Percentiles rank a stretch among this genome's conserved stretches.
Evolutionary conservation across 352 stramenopile genomes (phyloP).

Genomic region (Phytopythium litorale): DNA sequence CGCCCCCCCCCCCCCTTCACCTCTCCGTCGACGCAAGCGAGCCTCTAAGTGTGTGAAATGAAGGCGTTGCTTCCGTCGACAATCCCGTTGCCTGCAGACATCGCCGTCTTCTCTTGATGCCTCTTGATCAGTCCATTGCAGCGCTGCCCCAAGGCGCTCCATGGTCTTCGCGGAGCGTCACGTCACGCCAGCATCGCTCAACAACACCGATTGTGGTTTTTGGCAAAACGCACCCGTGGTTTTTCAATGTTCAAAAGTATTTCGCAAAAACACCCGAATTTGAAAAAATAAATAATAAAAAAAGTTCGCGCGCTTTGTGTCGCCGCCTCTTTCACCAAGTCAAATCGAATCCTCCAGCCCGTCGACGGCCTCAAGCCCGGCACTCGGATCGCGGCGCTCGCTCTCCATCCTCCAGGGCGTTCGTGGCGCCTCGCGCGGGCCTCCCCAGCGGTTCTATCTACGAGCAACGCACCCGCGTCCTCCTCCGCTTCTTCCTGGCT

Average conservation of each 20-base stretch:
- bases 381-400: neutral
- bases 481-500: neutral
- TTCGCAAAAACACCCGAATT: too few relatives aligned
- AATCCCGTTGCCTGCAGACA: neutral
- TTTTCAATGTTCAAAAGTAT: too few relatives aligned
- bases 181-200: too few relatives aligned
- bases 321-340: too few relatives aligned
- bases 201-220: too few relatives aligned
- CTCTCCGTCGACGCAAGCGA: neutral
- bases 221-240: too few relatives aligned
- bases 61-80: slow-evolving; percentile 1
- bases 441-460: neutral
- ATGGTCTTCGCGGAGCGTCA: too few relatives aligned
- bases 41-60: neutral
- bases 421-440: neutral
- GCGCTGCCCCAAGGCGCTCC: too few relatives aligned
- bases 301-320: too few relatives aligned
- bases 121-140: neutral
- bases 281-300: too few relatives aligned
- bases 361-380: too few relatives aligned
- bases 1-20: slow-evolving; percentile 17
- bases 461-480: neutral
- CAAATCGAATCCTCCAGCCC: neutral
- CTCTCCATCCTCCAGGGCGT: neutral
- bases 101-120: neutral